These are phyloP conservation scores for Boletus sp. DNA, from an alignment of 1,284 basidiomycete genomes.

Conservation along the genomic window DNA sequence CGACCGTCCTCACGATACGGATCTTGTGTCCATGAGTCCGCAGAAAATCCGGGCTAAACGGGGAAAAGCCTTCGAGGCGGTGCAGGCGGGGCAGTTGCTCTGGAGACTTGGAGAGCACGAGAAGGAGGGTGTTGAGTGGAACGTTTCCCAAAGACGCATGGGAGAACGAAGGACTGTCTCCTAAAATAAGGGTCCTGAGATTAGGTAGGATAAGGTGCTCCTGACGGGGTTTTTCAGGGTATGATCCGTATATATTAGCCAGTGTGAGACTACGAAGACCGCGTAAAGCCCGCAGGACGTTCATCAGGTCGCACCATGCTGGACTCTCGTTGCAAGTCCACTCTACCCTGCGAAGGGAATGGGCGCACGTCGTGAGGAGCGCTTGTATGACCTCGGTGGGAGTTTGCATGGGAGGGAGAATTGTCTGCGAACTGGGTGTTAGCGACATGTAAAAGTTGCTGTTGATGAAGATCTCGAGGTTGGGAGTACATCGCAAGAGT, in stretches of 20 bases:
- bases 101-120: constrained; percentile 33
- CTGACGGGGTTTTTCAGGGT: constrained; percentile 15
- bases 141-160: constrained; percentile 35
- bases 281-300: constrained; percentile 21
- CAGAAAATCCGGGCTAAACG: constrained; percentile 40
- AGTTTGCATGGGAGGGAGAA: constrained; percentile 26
- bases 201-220: constrained; percentile 35
- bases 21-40: constrained; percentile 41
- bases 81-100: constrained; percentile 39
- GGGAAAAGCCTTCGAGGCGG: constrained; percentile 42
- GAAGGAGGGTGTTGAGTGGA: constrained; percentile 40
- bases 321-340: constrained; percentile 35
- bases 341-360: constrained; percentile 30
- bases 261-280: constrained; percentile 35
- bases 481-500: constrained; percentile 37
- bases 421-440: constrained; percentile 17
- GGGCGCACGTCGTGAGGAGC: constrained; percentile 23
- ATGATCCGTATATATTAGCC: constrained; percentile 35
- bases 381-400: constrained; percentile 25
- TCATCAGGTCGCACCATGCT: constrained; percentile 28
- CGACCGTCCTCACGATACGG: constrained; percentile 36
- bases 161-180: constrained; percentile 39
- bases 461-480: constrained; percentile 40
- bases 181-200: constrained; percentile 41
- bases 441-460: constrained; percentile 32